phyloP scores from a whole-genome alignment of 345 rosid species.

The Gossypioides kirkii region DNA sequence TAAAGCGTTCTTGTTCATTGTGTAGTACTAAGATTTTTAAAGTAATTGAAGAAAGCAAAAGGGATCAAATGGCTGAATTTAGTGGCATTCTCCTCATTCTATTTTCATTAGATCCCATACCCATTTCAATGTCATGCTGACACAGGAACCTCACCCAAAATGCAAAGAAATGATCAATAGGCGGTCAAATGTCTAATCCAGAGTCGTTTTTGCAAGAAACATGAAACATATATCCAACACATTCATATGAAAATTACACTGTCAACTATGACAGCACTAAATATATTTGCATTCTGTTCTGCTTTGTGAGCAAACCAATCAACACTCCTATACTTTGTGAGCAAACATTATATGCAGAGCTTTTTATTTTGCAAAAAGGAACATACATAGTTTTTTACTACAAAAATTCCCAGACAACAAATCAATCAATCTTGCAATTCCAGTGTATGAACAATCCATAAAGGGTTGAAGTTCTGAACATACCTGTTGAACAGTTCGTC shows the following conservation, averaged over 20 bases:
- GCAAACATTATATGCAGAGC: background rate
- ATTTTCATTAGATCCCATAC: background rate
- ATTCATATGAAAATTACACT: background rate
- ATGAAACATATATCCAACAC: background rate
- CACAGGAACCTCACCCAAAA: conserved; percentile 6
- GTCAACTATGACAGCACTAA: background rate
- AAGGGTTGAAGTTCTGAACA: background rate
- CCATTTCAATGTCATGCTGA: background rate
- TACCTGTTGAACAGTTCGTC: conserved; percentile 82
- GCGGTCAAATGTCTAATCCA: background rate
- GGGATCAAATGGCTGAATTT: background rate
- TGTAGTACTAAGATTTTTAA: background rate
- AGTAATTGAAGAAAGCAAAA: background rate
- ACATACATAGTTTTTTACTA: background rate
- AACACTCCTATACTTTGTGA: background rate
- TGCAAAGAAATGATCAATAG: background rate
- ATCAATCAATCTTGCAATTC: background rate
- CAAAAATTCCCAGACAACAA: background rate
- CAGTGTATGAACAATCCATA: background rate
- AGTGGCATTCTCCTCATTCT: background rate
- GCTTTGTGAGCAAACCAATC: background rate
- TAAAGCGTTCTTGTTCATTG: background rate
- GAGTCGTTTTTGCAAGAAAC: background rate
- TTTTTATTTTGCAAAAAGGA: background rate
- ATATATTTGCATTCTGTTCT: background rate